Evolutionary conservation across 164 flowering plant genomes (phyloP).

Genomic region (Platanus orientalis): DNA sequence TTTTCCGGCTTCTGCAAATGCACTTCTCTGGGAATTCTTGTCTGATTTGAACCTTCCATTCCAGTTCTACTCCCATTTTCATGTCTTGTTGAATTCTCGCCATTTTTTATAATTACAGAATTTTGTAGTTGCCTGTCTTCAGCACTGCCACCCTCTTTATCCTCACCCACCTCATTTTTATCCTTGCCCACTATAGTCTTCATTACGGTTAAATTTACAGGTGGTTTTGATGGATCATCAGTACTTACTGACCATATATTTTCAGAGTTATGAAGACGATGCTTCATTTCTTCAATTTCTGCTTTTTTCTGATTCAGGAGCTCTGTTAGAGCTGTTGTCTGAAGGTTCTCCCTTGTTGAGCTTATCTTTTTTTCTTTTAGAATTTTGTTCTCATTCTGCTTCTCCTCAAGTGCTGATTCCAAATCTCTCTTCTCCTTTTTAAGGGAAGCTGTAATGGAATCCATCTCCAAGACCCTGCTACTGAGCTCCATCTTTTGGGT

Average conservation of each 20-base stretch:
- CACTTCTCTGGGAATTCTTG: conserved; percentile 11
- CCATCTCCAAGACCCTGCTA: conserved; percentile 44
- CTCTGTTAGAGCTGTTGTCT: conserved; percentile 26
- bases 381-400: conserved; percentile 43
- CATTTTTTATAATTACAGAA: not conserved
- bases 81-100: not conserved
- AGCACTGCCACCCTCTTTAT: not conserved
- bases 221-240: conserved; percentile 33
- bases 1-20: conserved; percentile 8
- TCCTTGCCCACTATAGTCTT: not conserved
- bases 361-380: conserved; percentile 23
- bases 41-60: not conserved
- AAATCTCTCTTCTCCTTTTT: conserved; percentile 45
- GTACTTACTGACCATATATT: conserved; percentile 28
- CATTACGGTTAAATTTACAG: conserved; percentile 16
- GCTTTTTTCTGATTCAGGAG: conserved; percentile 49
- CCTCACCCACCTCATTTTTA: not conserved
- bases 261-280: conserved; percentile 17
- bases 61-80: conserved; percentile 7
- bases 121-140: conserved; percentile 1
- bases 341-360: conserved; percentile 17
- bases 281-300: conserved; percentile 46
- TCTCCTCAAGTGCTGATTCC: conserved; percentile 46
- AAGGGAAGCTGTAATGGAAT: conserved; percentile 48
- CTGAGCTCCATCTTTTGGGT: conserved; percentile 48